Evolutionary conservation across 1,284 basidiomycete species (phyloP).

Genomic region (Anthracocystis panici-leucophaei): DNA sequence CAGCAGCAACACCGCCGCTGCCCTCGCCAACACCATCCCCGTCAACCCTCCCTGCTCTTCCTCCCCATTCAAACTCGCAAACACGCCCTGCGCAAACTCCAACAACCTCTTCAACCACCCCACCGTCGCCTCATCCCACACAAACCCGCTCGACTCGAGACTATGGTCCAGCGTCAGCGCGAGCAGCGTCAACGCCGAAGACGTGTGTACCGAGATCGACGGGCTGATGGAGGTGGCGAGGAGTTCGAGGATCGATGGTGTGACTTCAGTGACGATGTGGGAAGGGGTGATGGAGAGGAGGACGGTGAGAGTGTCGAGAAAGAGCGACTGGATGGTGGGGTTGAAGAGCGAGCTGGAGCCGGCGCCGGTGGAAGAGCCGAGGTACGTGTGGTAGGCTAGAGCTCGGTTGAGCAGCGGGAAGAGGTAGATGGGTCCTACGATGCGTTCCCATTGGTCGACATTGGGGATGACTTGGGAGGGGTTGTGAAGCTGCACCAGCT

Average conservation of each 20-base stretch:
- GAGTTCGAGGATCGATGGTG: slow-evolving; percentile 11
- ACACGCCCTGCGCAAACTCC: slow-evolving; percentile 3
- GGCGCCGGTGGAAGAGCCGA: slow-evolving; percentile 69
- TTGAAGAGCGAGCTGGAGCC: slow-evolving; percentile 78
- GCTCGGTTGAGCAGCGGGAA: slow-evolving; percentile 89
- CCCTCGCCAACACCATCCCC: slow-evolving; percentile 7
- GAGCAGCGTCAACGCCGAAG: background rate
- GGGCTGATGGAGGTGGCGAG: background rate
- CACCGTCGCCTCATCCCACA: background rate
- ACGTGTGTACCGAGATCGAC: background rate
- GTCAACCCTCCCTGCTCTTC: background rate
- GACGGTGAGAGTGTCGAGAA: slow-evolving; percentile 82
- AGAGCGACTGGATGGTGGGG: slow-evolving; percentile 79
- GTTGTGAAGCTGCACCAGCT: background rate
- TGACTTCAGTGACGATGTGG: background rate
- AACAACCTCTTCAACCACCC: background rate
- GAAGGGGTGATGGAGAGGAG: slow-evolving; percentile 69
- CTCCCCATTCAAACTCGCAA: background rate
- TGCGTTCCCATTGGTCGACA: slow-evolving; percentile 10
- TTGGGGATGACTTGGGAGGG: background rate
- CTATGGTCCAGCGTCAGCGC: background rate
- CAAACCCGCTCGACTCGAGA: background rate
- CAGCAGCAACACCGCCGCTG: slow-evolving; percentile 22
- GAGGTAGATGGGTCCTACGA: slow-evolving; percentile 71
- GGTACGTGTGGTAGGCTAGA: slow-evolving; percentile 73